These are phyloP conservation scores for Populus trichocarpa DNA, from an alignment of 441 rosid species.

Conservation along the genomic window DNA sequence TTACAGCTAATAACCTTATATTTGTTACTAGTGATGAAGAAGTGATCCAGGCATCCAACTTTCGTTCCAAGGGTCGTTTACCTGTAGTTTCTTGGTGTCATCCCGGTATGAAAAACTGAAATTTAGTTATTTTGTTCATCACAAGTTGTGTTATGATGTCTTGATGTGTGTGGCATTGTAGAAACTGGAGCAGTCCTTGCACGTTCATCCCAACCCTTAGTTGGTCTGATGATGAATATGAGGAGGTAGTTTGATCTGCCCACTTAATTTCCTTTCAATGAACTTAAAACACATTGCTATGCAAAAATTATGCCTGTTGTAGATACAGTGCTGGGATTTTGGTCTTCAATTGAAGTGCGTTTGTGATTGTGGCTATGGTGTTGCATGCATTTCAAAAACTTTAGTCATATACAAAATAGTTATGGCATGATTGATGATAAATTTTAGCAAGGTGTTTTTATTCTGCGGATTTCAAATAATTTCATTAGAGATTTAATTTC, in stretches of 20 bases:
- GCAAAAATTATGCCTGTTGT: not conserved
- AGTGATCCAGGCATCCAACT: constrained; percentile 79
- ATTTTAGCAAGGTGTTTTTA: too few species aligned
- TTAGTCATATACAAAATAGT: not conserved
- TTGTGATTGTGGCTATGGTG: not conserved
- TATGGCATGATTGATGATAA: not conserved
- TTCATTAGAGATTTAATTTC: not conserved
- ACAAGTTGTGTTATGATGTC: constrained; percentile 2
- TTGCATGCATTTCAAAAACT: not conserved
- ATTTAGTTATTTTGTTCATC: constrained; percentile 10
- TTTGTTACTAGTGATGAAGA: constrained; percentile 71
- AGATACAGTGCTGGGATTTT: not conserved
- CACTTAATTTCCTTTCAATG: not conserved
- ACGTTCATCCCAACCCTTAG: constrained; percentile 96
- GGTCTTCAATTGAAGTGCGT: not conserved
- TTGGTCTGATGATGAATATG: constrained; percentile 98
- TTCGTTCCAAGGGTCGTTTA: constrained; percentile 86
- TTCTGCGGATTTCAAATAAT: not conserved
- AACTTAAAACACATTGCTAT: not conserved
- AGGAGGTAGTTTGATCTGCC: constrained; percentile 63
- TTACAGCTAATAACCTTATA: constrained; percentile 23
- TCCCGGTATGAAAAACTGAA: constrained; percentile 53
- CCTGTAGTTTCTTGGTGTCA: constrained; percentile 97
- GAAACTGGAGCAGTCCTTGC: constrained; percentile 96
- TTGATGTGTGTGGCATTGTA: constrained; percentile 23